Evolutionary conservation across 176 grass and related monocot genomes (phyloP), one percentile per base, ranked within the genome.

Genomic region (Elymus sibiricus): DNA sequence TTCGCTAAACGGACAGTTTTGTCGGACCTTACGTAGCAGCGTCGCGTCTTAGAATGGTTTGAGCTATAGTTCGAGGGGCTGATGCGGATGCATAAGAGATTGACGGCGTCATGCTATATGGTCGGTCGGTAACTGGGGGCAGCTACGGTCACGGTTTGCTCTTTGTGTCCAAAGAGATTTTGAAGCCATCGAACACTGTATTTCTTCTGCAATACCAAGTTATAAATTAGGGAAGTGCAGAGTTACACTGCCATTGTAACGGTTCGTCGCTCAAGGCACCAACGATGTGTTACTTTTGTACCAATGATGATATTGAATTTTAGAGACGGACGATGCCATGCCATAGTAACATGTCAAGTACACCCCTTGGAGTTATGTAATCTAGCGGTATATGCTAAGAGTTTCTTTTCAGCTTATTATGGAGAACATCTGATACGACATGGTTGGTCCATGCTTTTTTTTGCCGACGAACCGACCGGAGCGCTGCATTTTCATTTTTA

Each of bases 151-250:
- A 74, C 35, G 58, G 76, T 81, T 64, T 84, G 61, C 61, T 70
- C 82, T 79, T 40, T 35, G 47, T 71, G 27, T 26, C 19, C 70
- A 81, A 76, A 77, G 77, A 89, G 63, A 76, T 91, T 91, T 91
- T 91, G 85, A 88, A 81, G 64, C 34, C 68, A 56, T 62, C 37
- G 60, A 34, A 34, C 37, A 63, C 32, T 71, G 31, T 65, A 81
- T 80, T 90, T 71, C 9, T 19, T 19, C 42, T 55, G 77, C 85
- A 70, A 81, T 37, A 84, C 76, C 42, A 77, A 31, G 47, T 49
- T 44, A 89, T 76, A 80, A 90, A 84, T 37, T 62, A 74, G 27
- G 55, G 15, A 68, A 61, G 16, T 34, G 15, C 74, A 80, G 67
- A 84, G 60, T 39, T 60, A 74, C 64, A 25, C 5, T 38, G 56